Evolutionary conservation across 352 stramenopile species (phyloP), one percentile per base, ranked within the genome.

Genomic region (Pythium aristosporum): DNA sequence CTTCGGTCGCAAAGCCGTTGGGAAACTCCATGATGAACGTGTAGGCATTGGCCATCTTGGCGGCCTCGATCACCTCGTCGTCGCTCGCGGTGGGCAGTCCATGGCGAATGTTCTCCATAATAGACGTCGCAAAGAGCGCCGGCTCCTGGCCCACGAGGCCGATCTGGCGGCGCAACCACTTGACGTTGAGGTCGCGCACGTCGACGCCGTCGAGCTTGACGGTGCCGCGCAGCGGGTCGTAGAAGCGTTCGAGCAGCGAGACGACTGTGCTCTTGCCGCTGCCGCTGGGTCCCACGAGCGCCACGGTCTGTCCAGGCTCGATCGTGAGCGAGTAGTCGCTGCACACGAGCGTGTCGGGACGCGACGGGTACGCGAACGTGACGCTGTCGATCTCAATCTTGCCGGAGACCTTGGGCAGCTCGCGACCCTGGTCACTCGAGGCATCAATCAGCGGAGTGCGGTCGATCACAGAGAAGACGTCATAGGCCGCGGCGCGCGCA

Each of bases 181-280:
- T 75, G 60, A 94, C 81, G 36, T 85, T 92, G 10, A 94, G 53
- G 23, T 63, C 65, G n/a, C 81, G 68, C 28, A 94, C 77, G 68
- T 82, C 59, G 32, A 57, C 55, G 16, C 69, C 69, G 28, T 75
- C 69, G 2, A 75, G 50, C 20, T 50, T 58, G n/a, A 75, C 65
- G 11, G n/a, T 39, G 5, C 69, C 69, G 8, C 18, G 12, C 9
- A 57, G 20, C 7, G 95, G 75, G 68, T 98, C 89, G 64, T 97
- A 97, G 63, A 98, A 97, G 10, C 91, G 74, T 65, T 97, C 96
- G 1, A 98, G 71, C 3, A 97, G 71, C n/a, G 88, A 76, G 13
- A 79, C 81, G 34, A 97, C 76, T n/a, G 91, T 98, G 10, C 85
- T 94, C 69, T 97, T 96, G 55, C 90, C 84, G 63, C 73, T 72